A percentile compares a stretch with the other conserved stretches of the same genome.
These are phyloP conservation scores for Vanderwaltozyma polyspora DNA, from an alignment of 805 yeast species.

Conservation along the genomic window DNA sequence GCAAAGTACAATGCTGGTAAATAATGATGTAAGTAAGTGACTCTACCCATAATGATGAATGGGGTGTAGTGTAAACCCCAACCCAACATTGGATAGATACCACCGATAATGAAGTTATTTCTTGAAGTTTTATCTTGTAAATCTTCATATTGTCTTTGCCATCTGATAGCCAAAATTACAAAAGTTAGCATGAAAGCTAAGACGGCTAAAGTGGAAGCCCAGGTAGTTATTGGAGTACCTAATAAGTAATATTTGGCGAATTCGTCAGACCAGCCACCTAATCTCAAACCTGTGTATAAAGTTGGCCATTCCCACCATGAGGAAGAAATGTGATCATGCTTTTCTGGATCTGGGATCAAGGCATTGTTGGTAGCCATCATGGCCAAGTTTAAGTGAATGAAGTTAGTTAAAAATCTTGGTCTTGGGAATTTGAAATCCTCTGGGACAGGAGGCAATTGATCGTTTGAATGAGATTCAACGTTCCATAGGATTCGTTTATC, in stretches of 20 bases:
- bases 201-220: conserved; percentile 60
- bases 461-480: conserved; percentile 59
- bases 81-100: conserved; percentile 70
- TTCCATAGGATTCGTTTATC: conserved; percentile 89
- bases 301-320: conserved; percentile 88
- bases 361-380: conserved; percentile 93
- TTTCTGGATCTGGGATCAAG: conserved; percentile 66
- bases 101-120: conserved; percentile 52
- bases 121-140: conserved; percentile 12
- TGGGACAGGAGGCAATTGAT: conserved; percentile 43
- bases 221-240: conserved; percentile 70
- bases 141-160: conserved; percentile 64
- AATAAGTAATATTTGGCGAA: conserved; percentile 54
- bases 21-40: conserved; percentile 93
- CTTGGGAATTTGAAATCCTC: conserved; percentile 41
- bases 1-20: conserved; percentile 91
- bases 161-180: conserved; percentile 33
- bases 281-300: conserved; percentile 60
- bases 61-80: conserved; percentile 89
- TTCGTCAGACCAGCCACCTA: conserved; percentile 65
- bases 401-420: conserved; percentile 64
- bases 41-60: conserved; percentile 89
- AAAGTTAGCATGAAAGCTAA: conserved; percentile 40
- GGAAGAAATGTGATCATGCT: conserved; percentile 60
- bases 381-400: conserved; percentile 63